phyloP scores from a whole-genome alignment of 176 grass and related monocot species.

The Carex myosuroides region DNA sequence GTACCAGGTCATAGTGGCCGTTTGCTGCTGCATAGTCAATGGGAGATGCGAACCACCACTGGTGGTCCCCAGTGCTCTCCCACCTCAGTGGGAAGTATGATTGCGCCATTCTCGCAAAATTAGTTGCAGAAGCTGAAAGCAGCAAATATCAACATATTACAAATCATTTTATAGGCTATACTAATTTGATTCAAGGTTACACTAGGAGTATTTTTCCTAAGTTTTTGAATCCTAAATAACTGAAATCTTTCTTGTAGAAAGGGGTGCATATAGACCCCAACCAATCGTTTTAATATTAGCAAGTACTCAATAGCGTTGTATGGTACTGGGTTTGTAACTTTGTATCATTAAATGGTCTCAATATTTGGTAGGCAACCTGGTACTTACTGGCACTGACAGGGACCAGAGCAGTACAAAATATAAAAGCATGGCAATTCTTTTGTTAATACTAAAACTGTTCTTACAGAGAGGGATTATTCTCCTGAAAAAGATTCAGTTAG shows the following conservation, averaged over 20 bases:
- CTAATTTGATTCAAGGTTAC: not conserved
- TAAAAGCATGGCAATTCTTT: not conserved
- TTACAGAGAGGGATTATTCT: not conserved
- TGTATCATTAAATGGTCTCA: conserved; percentile 11
- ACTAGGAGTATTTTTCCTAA: not conserved
- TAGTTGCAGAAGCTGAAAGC: conserved; percentile 4
- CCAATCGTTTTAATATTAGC: not conserved
- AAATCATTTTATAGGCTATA: not conserved
- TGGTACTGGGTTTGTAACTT: not conserved
- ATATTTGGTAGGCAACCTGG: conserved; percentile 4
- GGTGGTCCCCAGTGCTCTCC: conserved; percentile 94
- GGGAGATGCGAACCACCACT: conserved; percentile 93
- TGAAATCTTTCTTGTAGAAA: not conserved
- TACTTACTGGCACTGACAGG: not conserved
- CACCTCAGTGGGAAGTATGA: conserved; percentile 86
- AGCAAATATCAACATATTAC: not conserved
- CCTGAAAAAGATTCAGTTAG: not conserved
- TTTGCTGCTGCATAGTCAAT: conserved; percentile 86
- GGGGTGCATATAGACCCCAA: not conserved
- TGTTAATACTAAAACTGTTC: not conserved
- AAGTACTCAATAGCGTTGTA: not conserved
- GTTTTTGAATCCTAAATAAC: not conserved
- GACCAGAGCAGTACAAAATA: not conserved
- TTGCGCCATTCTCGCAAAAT: conserved; percentile 27
- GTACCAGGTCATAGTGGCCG: conserved; percentile 88